Percentiles rank a stretch among this genome's conserved stretches.
These are phyloP conservation scores for Phytophthora sojae DNA, from an alignment of 352 stramenopile genomes.

Conservation along the genomic window DNA sequence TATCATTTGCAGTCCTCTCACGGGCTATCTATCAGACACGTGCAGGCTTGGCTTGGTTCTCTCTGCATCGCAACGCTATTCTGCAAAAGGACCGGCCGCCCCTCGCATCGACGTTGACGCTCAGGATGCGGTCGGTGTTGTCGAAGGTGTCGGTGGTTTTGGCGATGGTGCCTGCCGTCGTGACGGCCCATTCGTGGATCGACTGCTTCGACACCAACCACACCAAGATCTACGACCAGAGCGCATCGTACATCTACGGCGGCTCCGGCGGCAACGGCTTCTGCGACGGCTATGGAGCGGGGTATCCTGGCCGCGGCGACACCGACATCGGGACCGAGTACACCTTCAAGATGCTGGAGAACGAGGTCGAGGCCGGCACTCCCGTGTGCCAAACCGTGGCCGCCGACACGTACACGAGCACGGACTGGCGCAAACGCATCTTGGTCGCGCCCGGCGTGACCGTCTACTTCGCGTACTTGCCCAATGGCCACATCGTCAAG, in stretches of 20 bases:
- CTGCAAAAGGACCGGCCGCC: too few species aligned
- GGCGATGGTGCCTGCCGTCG: constrained; percentile 17
- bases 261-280: constrained; percentile 68
- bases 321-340: constrained; percentile 59
- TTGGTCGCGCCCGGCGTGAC: constrained; percentile 40
- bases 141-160: constrained; percentile 37
- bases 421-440: constrained; percentile 66
- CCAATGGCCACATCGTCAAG: constrained; percentile 74
- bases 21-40: too few species aligned
- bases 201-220: constrained; percentile 68
- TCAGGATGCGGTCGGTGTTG: constrained; percentile 37
- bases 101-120: too few species aligned
- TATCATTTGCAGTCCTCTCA: constrained; percentile 24
- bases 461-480: constrained; percentile 63
- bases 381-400: constrained; percentile 56
- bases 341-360: constrained; percentile 79
- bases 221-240: constrained; percentile 71
- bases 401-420: constrained; percentile 60
- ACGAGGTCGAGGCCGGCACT: constrained; percentile 58
- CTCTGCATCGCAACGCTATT: too few species aligned
- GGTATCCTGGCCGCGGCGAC: constrained; percentile 64
- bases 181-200: constrained; percentile 67
- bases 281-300: constrained; percentile 70
- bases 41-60: too few species aligned
- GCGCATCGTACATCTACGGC: constrained; percentile 70